Evolutionary conservation across 2,329 filamentous ascomycete genomes (phyloP).

Genomic region (Ustulina deusta): DNA sequence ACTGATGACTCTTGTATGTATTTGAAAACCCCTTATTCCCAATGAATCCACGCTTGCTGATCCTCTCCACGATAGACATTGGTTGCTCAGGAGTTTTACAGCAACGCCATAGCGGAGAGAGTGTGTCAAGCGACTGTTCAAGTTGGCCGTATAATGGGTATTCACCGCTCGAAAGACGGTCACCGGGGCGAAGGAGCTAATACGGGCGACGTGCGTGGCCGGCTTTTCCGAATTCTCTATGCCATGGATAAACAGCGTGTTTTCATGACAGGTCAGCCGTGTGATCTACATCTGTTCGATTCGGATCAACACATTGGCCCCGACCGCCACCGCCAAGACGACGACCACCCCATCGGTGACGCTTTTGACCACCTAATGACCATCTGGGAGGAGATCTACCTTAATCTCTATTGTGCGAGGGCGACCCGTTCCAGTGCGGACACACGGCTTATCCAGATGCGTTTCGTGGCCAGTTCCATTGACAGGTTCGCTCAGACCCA

Average conservation of each 20-base stretch:
- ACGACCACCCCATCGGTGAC: slow-evolving; percentile 26
- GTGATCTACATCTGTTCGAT: slow-evolving; percentile 41
- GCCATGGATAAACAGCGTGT: slow-evolving; percentile 41
- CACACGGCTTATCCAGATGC: slow-evolving; percentile 29
- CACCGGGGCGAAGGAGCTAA: background rate
- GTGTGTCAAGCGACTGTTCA: slow-evolving; percentile 42
- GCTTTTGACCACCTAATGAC: slow-evolving; percentile 40
- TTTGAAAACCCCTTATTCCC: background rate
- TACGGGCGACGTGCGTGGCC: slow-evolving; percentile 19
- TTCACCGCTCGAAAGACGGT: slow-evolving; percentile 34
- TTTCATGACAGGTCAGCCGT: slow-evolving; percentile 42
- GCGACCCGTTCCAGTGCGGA: slow-evolving; percentile 22
- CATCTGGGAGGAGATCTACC: slow-evolving; percentile 43
- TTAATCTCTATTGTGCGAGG: slow-evolving; percentile 37
- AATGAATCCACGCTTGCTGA: slow-evolving; percentile 10
- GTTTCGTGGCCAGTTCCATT: slow-evolving; percentile 27
- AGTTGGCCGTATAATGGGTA: slow-evolving; percentile 39
- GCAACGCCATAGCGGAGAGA: slow-evolving; percentile 34
- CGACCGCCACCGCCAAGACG: background rate
- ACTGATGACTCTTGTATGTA: slow-evolving; percentile 40
- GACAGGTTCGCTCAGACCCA: slow-evolving; percentile 33
- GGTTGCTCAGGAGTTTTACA: slow-evolving; percentile 40
- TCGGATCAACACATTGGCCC: slow-evolving; percentile 34
- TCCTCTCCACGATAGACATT: slow-evolving; percentile 29
- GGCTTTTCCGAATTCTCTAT: slow-evolving; percentile 42